Evolutionary conservation across 306 rosid genomes (phyloP).

Genomic region (Begonia fuchsioides): DNA sequence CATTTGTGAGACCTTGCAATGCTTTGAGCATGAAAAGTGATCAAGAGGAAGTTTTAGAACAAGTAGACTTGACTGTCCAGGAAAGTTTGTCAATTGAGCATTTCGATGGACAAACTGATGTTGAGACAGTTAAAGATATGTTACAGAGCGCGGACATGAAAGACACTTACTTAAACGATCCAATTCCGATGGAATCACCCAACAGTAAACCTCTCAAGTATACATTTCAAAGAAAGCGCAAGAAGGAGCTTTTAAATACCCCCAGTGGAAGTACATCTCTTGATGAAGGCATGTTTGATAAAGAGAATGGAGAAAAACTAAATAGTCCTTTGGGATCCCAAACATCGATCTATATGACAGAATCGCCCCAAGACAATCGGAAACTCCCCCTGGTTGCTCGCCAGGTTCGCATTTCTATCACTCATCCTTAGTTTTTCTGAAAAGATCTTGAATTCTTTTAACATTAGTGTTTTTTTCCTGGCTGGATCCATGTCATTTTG

Average conservation of each 20-base stretch:
- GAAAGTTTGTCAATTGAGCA: conserved; percentile 24
- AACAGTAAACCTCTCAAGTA: conserved; percentile 51
- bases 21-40: conserved; percentile 14
- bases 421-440: too few relatives aligned
- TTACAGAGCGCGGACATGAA: conserved; percentile 17
- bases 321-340: conserved; percentile 32
- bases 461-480: too few relatives aligned
- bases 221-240: conserved; percentile 72
- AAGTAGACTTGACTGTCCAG: conserved; percentile 24
- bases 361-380: conserved; percentile 44
- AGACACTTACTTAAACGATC: conserved; percentile 25
- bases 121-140: conserved; percentile 15
- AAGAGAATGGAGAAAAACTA: conserved; percentile 30
- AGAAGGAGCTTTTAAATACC: conserved; percentile 41
- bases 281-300: conserved; percentile 24
- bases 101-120: conserved; percentile 22
- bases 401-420: conserved; percentile 37
- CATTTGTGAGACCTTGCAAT: conserved; percentile 20
- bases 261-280: conserved; percentile 26
- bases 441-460: too few relatives aligned
- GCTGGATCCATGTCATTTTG: too few relatives aligned
- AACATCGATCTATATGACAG: conserved; percentile 29
- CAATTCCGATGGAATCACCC: conserved; percentile 24
- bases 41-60: conserved; percentile 18
- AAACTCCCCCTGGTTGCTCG: conserved; percentile 55